These are phyloP conservation scores for Phoenix roebelenii DNA, from an alignment of 176 grass and related monocot genomes.

Conservation along the genomic window DNA sequence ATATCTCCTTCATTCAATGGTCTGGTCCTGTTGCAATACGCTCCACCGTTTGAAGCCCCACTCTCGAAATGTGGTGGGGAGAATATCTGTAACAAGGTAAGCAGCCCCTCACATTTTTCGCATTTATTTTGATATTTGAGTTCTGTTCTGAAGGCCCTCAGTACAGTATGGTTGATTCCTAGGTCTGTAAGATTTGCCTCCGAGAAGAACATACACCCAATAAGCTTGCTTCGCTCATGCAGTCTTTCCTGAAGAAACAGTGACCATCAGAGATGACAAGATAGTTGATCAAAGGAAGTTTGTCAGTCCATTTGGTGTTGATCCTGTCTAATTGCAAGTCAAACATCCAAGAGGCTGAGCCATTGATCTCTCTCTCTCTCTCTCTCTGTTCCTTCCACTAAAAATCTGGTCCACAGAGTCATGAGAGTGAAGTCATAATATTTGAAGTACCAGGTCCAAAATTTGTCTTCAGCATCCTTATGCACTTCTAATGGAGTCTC, in stretches of 20 bases:
- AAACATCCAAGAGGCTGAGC: background rate
- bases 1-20: conserved; percentile 24
- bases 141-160: conserved; percentile 30
- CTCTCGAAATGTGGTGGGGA: conserved; percentile 62
- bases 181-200: conserved; percentile 41
- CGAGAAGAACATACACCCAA: conserved; percentile 52
- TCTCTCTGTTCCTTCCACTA: conserved; percentile 11
- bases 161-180: conserved; percentile 28
- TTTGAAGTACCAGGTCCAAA: conserved; percentile 27
- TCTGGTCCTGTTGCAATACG: conserved; percentile 54
- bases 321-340: conserved; percentile 11
- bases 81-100: conserved; percentile 54
- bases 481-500: conserved; percentile 19
- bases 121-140: conserved; percentile 26
- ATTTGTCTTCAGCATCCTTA: conserved; percentile 13
- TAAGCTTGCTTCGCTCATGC: conserved; percentile 32
- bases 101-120: conserved; percentile 25
- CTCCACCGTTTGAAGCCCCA: conserved; percentile 53
- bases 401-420: conserved; percentile 14
- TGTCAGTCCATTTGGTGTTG: conserved; percentile 11
- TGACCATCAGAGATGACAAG: conserved; percentile 16
- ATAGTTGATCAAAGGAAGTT: conserved; percentile 11
- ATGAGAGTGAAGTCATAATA: conserved; percentile 27
- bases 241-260: conserved; percentile 31
- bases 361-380: conserved; percentile 9